phyloP scores from a whole-genome alignment of 2,329 filamentous ascomycete genomes.

The Scedosporium minutisporum region DNA sequence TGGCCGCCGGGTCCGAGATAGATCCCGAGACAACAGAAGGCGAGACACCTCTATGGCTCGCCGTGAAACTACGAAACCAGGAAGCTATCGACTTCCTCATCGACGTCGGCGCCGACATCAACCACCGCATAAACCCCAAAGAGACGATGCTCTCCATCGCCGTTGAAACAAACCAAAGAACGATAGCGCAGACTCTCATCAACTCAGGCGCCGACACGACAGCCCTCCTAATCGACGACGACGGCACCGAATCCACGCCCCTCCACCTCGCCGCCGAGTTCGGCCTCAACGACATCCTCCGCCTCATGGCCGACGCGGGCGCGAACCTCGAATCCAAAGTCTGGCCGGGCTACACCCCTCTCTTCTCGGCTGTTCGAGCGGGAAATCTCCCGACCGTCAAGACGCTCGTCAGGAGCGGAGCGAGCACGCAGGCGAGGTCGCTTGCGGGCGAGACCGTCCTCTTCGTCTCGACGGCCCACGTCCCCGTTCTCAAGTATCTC shows the following conservation, averaged over 20 bases:
- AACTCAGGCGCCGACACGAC: constrained; percentile 12
- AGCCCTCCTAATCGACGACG: constrained; percentile 10
- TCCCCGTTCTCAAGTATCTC: constrained; percentile 13
- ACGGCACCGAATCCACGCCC: constrained; percentile 16
- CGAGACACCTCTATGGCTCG: constrained; percentile 14
- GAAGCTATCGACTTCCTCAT: constrained; percentile 13
- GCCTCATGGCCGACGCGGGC: constrained; percentile 14
- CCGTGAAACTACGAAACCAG: constrained; percentile 13
- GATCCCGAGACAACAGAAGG: constrained; percentile 14
- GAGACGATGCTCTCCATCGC: constrained; percentile 12
- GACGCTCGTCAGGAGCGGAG: constrained; percentile 16
- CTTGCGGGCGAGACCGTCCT: constrained; percentile 13
- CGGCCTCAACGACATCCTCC: constrained; percentile 16
- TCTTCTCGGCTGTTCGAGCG: constrained; percentile 17
- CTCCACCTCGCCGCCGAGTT: constrained; percentile 18
- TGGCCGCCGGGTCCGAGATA: constrained; percentile 13
- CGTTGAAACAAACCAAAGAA: constrained; percentile 9
- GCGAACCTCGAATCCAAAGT: constrained; percentile 14
- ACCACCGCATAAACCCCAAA: constrained; percentile 8
- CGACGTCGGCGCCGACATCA: constrained; percentile 13
- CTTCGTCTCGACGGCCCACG: constrained; percentile 11
- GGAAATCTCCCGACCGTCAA: constrained; percentile 15
- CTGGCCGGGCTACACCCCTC: constrained; percentile 15
- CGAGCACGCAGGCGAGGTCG: constrained; percentile 11
- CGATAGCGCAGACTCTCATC: constrained; percentile 13